Base-by-base conservation (phyloP, 257 asterid species). In the Anisodus tanguticus region DNA sequence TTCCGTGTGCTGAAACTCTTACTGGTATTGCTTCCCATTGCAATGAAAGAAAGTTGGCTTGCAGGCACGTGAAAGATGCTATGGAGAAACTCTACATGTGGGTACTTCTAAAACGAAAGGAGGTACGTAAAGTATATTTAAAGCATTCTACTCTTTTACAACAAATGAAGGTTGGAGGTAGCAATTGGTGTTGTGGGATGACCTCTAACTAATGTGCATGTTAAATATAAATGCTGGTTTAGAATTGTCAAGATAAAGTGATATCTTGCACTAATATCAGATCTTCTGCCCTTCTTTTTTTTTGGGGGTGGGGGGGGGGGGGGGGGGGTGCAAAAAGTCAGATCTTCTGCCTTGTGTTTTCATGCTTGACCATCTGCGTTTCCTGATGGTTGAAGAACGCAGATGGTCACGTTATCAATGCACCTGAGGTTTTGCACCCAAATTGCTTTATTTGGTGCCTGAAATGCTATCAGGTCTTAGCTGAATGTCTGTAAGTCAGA, bases 11-110 rank as follows among this genome's bases (percentile, higher is more conserved):
- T 10, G 91, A 92, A 80, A 85, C 76, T 79, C 91, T 94, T 87
- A 70, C 92, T 74, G 91, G 83, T 86, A 89, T 93, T 69, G 99
- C 97, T 22, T 85, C 90, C 85, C 93, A 92, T 86, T 93, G 94
- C 90, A 96, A 96, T 86, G 92, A 88, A 84, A 91, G 89, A 89
- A 91, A 91, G 88, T 83, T 92, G 90, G 98, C 97, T 15, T 85
- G 91, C 84, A 90, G 98, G 87, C 92, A 84, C n/a, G 99, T 92
- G 86, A 91, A 89, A 86, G 98, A 93, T 88, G 91, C 94, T 22
- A 90, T 82, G 8, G 87, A 87, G 68, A 94, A 89, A 89, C 92
- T 96, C 66, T 94, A 86, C 88, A 92, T 86, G 91, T 94, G 99
- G 99, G 92, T 71, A 82, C 82, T 93, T 76, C 86, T 96, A 80